phyloP scores from a whole-genome alignment of 2,329 filamentous ascomycete species.

The Sporothrix variecibatus region DNA sequence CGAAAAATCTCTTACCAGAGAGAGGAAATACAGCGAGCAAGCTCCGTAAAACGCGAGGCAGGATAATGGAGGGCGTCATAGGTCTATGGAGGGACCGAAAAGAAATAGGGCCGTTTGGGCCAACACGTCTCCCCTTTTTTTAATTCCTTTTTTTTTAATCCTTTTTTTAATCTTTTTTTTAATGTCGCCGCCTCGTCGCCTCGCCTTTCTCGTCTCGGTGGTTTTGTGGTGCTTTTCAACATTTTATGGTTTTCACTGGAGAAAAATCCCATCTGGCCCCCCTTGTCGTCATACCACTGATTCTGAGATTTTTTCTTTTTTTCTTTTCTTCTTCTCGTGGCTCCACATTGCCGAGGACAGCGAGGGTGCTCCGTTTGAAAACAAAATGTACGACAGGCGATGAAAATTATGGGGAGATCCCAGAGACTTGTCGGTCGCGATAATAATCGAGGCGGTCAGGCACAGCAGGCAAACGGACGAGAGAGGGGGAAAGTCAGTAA shows the following conservation, averaged over 20 bases:
- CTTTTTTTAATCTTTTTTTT: background rate
- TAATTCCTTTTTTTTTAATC: background rate
- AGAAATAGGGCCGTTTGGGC: background rate
- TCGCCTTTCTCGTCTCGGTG: background rate
- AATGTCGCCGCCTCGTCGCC: background rate
- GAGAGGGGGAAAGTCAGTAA: background rate
- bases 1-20: background rate
- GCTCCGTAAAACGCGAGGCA: background rate
- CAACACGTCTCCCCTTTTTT: background rate
- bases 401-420: background rate
- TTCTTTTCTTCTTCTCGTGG: background rate
- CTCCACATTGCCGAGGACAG: background rate
- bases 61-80: background rate
- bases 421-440: background rate
- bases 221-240: background rate
- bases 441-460: background rate
- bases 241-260: background rate
- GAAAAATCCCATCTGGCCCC: background rate
- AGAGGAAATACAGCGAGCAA: background rate
- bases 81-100: background rate
- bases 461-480: background rate
- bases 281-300: background rate
- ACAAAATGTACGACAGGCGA: background rate
- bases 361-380: background rate
- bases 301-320: too few relatives aligned